Conservation (phyloP, 768 basidiomycete species). For the Leccinellum rugosiceps region DNA sequence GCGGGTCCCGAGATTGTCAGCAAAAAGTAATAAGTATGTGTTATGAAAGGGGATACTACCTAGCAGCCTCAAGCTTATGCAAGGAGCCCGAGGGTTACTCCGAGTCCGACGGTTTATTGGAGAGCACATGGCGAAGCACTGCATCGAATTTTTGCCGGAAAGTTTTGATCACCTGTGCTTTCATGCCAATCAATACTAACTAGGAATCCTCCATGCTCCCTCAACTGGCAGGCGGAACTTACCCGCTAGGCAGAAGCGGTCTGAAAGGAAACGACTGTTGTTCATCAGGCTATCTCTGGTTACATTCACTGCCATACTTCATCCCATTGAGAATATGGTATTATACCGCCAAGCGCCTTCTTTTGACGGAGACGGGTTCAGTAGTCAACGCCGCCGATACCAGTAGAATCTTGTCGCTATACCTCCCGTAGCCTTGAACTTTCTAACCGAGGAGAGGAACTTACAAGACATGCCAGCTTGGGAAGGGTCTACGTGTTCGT, state of each 20-base stretch:
- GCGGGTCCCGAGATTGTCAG: constrained; percentile 86
- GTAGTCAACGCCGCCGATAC: not conserved
- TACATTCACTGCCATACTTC: not conserved
- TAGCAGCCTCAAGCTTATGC: too few relatives aligned
- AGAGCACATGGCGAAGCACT: constrained; percentile 82
- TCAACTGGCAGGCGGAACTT: too few relatives aligned
- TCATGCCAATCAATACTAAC: not conserved
- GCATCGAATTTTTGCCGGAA: constrained; percentile 85
- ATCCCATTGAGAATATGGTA: not conserved
- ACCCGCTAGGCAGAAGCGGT: not conserved
- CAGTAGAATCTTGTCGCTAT: not conserved
- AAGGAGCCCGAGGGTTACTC: too few relatives aligned
- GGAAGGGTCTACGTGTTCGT: not conserved
- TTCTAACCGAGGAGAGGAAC: not conserved
- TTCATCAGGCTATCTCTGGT: not conserved
- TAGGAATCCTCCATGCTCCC: not conserved
- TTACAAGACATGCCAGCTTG: not conserved
- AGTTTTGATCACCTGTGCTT: constrained; percentile 28
- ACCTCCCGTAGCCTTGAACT: not conserved
- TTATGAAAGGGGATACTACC: too few relatives aligned
- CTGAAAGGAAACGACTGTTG: not conserved
- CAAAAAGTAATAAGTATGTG: constrained; percentile 63
- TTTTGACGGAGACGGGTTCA: not conserved
- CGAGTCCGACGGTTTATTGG: constrained; percentile 48
- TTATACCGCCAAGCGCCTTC: not conserved